phyloP scores from a whole-genome alignment of 2,329 filamentous ascomycete genomes.

The Epichloe uncinata region DNA sequence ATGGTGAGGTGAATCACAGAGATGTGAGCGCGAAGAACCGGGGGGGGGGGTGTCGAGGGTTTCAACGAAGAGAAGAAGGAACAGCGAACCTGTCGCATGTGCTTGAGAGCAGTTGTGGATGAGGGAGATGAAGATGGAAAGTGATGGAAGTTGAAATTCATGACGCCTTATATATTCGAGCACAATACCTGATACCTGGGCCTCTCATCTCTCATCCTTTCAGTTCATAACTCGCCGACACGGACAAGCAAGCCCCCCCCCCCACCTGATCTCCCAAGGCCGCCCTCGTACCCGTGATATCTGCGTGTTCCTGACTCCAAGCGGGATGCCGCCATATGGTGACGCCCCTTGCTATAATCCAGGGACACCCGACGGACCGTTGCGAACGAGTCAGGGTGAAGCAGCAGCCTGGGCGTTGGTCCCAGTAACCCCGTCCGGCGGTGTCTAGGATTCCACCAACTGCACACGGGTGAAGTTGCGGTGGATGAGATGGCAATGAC shows the following conservation, averaged over 20 bases:
- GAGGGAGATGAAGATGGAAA: background rate
- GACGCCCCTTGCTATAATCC: background rate
- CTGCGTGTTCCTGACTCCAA: background rate
- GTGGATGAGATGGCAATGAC: conserved; percentile 16
- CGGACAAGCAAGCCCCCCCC: too few species aligned
- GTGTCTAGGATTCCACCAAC: conserved; percentile 5
- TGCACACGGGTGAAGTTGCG: conserved; percentile 9
- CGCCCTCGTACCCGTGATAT: background rate
- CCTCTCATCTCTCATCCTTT: background rate
- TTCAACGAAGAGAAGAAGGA: background rate
- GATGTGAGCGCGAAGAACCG: background rate
- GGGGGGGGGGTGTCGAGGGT: fast-evolving
- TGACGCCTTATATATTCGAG: conserved; percentile 3
- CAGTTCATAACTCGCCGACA: background rate
- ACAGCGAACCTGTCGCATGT: background rate
- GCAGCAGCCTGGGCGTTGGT: background rate
- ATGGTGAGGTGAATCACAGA: conserved; percentile 11
- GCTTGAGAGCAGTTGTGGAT: background rate
- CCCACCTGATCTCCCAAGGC: too few species aligned
- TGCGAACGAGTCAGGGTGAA: conserved; percentile 1
- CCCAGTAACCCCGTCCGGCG: conserved; percentile 2
- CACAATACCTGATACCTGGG: background rate
- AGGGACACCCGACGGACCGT: background rate
- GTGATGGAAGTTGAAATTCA: background rate
- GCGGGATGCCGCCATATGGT: background rate